Percentiles rank a stretch among this genome's conserved stretches.
These are phyloP conservation scores for Parmelia sp. DNA, from an alignment of 495 filamentous ascomycete species.

Conservation along the genomic window DNA sequence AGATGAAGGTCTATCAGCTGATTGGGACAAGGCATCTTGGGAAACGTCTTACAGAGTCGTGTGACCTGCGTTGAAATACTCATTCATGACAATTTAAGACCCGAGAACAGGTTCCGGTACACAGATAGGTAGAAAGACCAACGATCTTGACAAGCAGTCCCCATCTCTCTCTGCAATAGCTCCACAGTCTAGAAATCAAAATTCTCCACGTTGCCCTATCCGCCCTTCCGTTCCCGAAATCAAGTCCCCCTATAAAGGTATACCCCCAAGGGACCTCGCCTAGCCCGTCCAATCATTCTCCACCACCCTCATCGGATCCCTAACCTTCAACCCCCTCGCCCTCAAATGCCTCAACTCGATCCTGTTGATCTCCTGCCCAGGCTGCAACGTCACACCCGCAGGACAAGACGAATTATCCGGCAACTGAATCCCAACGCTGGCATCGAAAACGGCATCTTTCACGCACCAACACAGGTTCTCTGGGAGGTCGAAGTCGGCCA, in stretches of 20 bases:
- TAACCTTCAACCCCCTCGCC: neutral
- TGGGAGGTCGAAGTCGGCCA: constrained; percentile 13
- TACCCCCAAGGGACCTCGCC: neutral
- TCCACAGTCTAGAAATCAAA: no score
- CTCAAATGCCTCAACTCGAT: neutral
- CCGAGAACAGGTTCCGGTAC: no score
- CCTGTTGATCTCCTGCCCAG: neutral
- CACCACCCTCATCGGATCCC: neutral
- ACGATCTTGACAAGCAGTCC: no score
- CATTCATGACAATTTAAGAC: no score
- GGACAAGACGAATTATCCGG: constrained; percentile 7
- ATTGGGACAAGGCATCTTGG: neutral
- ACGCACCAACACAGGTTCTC: constrained; percentile 12
- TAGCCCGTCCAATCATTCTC: neutral
- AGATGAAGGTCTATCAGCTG: neutral
- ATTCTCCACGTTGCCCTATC: neutral
- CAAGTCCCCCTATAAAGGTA: neutral
- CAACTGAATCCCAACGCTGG: constrained; percentile 12
- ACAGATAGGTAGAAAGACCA: no score
- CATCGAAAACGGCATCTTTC: constrained; percentile 10
- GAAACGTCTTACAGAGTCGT: no score
- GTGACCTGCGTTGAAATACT: no score
- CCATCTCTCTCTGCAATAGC: no score
- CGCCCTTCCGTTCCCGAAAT: neutral
- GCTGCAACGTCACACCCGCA: neutral